Conservation (phyloP, 2,329 filamentous ascomycete genomes). For the Venturia pyrina region DNA sequence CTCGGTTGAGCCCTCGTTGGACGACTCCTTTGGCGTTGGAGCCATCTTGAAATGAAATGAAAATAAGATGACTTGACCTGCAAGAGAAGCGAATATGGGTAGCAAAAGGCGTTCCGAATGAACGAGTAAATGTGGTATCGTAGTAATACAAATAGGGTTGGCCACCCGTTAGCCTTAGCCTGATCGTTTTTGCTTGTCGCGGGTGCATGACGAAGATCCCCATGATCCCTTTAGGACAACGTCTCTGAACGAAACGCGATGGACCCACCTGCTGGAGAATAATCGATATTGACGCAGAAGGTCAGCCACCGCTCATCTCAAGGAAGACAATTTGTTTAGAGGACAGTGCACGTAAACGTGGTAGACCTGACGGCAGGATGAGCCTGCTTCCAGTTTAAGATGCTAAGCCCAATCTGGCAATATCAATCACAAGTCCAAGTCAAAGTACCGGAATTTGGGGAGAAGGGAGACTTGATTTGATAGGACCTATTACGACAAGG, state of each 20-base stretch:
- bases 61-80: not conserved
- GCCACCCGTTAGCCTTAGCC: not conserved
- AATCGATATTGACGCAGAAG: not conserved
- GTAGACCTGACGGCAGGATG: not conserved
- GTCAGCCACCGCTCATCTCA: not conserved
- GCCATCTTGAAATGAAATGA: not conserved
- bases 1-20: not conserved
- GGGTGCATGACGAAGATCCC: not conserved
- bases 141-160: not conserved
- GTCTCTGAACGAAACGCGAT: constrained; percentile 1
- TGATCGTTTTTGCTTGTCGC: not conserved
- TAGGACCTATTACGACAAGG: not conserved
- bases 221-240: not conserved
- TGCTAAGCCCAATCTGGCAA: not conserved
- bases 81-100: not conserved
- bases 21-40: not conserved
- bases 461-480: not conserved
- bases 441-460: not conserved
- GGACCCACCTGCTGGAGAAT: not conserved
- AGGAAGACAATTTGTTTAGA: not conserved
- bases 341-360: not conserved
- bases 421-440: not conserved
- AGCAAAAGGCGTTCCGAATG: not conserved
- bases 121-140: not conserved
- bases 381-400: not conserved